Conservation (phyloP, 164 flowering plant species). For the Stephania cephalantha region DNA sequence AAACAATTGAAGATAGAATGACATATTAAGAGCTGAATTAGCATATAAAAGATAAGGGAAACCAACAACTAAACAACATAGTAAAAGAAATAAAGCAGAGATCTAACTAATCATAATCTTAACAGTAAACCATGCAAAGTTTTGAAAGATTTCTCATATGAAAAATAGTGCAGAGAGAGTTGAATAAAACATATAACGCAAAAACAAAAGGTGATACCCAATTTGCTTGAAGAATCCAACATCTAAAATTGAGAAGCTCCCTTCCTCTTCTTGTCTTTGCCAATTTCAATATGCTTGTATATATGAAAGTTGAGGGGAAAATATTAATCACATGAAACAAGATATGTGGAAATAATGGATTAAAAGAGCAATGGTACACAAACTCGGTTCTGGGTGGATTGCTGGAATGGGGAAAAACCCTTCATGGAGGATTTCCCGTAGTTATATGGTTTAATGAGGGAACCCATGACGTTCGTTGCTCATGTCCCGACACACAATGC, state of each 20-base stretch:
- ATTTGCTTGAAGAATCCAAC: not conserved
- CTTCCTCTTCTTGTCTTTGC: constrained; percentile 15
- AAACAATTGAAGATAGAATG: no score
- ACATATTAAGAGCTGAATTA: no score
- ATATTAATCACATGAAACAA: not conserved
- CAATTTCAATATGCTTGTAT: constrained; percentile 18
- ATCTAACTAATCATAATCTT: not conserved
- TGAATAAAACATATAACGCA: not conserved
- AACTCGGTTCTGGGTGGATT: no score
- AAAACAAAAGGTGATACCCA: not conserved
- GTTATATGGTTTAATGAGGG: no score
- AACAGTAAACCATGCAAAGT: not conserved
- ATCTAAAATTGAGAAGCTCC: constrained; percentile 15
- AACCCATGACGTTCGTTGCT: no score
- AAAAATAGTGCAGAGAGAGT: not conserved
- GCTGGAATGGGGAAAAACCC: no score
- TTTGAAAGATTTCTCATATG: not conserved
- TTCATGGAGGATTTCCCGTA: no score
- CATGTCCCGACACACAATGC: no score
- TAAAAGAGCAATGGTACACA: no score
- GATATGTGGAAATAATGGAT: not conserved
- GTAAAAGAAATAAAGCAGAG: no score
- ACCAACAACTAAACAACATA: no score
- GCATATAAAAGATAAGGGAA: no score
- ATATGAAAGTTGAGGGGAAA: constrained; percentile 2